These are phyloP conservation scores for Borealophlyctis nickersoniae DNA, from an alignment of 192 early-diverging fungal genomes.

Conservation along the genomic window DNA sequence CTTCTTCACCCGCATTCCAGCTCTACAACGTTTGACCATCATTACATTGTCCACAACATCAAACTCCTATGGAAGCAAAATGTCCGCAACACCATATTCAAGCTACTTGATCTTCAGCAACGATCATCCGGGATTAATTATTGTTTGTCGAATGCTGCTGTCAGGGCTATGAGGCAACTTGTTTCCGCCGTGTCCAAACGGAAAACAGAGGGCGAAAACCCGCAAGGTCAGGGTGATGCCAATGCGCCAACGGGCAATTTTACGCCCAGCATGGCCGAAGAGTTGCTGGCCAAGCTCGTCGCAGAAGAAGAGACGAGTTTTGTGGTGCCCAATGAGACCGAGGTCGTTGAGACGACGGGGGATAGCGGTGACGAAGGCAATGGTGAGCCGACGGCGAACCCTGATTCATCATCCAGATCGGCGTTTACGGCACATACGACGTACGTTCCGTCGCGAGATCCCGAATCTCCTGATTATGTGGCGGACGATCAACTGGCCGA, in stretches of 20 bases:
- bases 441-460: constrained; percentile 42
- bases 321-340: constrained; percentile 41
- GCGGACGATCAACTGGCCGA: constrained; percentile 51
- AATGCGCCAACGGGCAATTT: constrained; percentile 15
- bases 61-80: constrained; percentile 81
- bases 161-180: constrained; percentile 72
- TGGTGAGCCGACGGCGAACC: not conserved
- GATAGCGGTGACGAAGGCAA: constrained; percentile 6
- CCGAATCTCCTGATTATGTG: constrained; percentile 49
- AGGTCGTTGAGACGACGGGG: constrained; percentile 19
- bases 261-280: constrained; percentile 34
- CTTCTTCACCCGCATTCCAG: too few relatives aligned
- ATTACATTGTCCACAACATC: constrained; percentile 81
- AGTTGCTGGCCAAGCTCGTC: constrained; percentile 46
- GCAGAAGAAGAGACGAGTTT: constrained; percentile 42
- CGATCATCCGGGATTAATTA: constrained; percentile 69
- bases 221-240: constrained; percentile 8
- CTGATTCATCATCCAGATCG: constrained; percentile 5
- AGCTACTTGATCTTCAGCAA: constrained; percentile 68
- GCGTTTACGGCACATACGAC: constrained; percentile 19
- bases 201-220: constrained; percentile 7
- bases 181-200: constrained; percentile 19
- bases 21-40: constrained; percentile 61
- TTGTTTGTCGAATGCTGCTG: constrained; percentile 79
- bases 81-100: constrained; percentile 78